Evolutionary conservation across 306 rosid species (phyloP).

Genomic region (Sophora flavescens): DNA sequence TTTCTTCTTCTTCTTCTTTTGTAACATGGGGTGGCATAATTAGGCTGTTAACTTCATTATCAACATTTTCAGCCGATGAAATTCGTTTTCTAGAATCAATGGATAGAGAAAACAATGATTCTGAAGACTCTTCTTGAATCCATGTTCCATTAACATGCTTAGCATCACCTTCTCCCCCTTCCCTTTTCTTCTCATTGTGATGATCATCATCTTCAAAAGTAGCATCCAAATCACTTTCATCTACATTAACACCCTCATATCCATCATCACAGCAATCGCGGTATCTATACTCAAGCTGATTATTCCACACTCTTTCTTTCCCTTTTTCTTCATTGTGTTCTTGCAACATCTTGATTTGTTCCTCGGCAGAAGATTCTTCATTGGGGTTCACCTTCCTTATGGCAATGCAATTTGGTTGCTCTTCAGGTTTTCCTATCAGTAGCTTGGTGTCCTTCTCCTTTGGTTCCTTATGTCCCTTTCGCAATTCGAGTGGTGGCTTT

Average conservation of each 20-base stretch:
- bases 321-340: constrained; percentile 41
- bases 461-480: not conserved
- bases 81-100: constrained; percentile 55
- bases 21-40: constrained; percentile 34
- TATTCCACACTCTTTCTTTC: not conserved
- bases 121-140: constrained; percentile 69
- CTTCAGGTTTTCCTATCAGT: constrained; percentile 46
- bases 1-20: constrained; percentile 17
- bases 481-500: not conserved
- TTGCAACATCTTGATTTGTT: constrained; percentile 10
- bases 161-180: not conserved
- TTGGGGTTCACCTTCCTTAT: constrained; percentile 39
- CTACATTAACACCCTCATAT: constrained; percentile 29
- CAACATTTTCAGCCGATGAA: constrained; percentile 53
- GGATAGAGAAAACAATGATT: constrained; percentile 79
- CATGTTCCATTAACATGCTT: not conserved
- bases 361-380: constrained; percentile 40
- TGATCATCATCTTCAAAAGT: not conserved
- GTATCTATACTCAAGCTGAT: constrained; percentile 32
- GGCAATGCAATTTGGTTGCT: constrained; percentile 40
- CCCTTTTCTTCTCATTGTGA: not conserved
- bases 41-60: constrained; percentile 70
- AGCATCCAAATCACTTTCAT: constrained; percentile 24
- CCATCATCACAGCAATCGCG: constrained; percentile 43
- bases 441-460: constrained; percentile 28